A percentile compares a stretch with the other conserved stretches of the same genome.
Conservation (phyloP, 805 yeast species). For the Candida silvatica region DNA sequence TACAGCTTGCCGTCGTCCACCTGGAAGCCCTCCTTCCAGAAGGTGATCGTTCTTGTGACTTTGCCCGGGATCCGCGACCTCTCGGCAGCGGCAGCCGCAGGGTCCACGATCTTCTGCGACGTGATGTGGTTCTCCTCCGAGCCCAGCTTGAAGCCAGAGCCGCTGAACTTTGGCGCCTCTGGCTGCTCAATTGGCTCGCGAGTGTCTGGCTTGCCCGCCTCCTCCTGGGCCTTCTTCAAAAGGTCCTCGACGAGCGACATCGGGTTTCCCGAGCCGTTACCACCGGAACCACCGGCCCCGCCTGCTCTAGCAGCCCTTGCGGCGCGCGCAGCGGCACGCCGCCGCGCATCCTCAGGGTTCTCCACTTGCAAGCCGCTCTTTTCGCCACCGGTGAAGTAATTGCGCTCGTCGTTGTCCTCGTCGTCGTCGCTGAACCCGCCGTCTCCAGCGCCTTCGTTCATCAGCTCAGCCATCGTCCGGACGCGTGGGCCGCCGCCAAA, state of each 20-base stretch:
- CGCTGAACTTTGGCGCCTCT: conserved; percentile 28
- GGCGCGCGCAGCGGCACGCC: conserved; percentile 32
- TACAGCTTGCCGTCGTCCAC: conserved; percentile 86
- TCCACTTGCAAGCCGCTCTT: conserved; percentile 76
- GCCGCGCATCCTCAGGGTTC: conserved; percentile 47
- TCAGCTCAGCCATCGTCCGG: conserved; percentile 25
- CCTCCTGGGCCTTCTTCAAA: conserved; percentile 59
- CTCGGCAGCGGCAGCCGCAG: conserved; percentile 11
- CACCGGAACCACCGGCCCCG: conserved; percentile 54
- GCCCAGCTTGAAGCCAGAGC: conserved; percentile 46
- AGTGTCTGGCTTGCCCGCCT: conserved; percentile 41
- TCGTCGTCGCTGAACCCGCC: conserved; percentile 18
- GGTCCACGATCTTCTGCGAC: conserved; percentile 24
- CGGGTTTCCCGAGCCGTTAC: conserved; percentile 22
- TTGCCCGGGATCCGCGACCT: conserved; percentile 26
- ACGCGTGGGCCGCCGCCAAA: conserved; percentile 17
- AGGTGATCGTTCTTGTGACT: conserved; percentile 76
- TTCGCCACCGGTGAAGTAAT: conserved; percentile 52
- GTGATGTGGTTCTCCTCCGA: conserved; percentile 32
- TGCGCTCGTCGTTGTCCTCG: conserved; percentile 28
- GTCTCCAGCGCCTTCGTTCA: too few relatives aligned
- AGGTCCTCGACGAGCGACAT: conserved; percentile 43
- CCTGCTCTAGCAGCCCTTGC: conserved; percentile 47
- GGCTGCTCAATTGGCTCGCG: conserved; percentile 21
- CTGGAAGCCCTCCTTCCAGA: conserved; percentile 95